Evolutionary conservation across 441 rosid genomes (phyloP).

Genomic region (Populus hybrid): DNA sequence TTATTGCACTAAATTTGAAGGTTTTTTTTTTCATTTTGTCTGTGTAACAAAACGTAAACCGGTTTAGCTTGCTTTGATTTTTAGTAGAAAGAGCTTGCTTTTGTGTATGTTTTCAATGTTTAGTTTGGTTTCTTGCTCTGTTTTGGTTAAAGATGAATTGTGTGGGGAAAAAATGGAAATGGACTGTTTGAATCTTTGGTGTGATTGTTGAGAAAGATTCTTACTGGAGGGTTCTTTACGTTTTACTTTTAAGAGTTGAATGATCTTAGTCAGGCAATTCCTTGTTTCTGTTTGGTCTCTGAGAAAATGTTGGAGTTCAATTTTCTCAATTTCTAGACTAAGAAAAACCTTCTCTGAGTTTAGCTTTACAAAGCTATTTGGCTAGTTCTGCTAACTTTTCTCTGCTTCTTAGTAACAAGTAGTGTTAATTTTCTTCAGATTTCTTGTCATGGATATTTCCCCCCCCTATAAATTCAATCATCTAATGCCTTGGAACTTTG

Average conservation of each 20-base stretch:
- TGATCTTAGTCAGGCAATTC: not conserved
- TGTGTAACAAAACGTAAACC: not conserved
- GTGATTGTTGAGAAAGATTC: not conserved
- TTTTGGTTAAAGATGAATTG: not conserved
- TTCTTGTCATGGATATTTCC: not conserved
- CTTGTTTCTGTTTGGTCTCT: not conserved
- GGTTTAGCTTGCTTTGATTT: not conserved
- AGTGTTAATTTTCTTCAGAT: not conserved
- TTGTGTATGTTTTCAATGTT: not conserved
- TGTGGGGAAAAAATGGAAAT: not conserved
- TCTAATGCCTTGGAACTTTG: not conserved
- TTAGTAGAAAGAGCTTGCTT: not conserved
- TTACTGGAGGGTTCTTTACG: not conserved
- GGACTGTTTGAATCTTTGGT: not conserved
- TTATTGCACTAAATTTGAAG: slow-evolving; percentile 2
- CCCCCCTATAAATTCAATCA: not conserved
- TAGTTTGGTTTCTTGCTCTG: slow-evolving; percentile 6
- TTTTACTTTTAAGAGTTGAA: slow-evolving; percentile 1
- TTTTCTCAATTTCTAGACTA: not conserved
- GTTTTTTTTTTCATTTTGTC: not conserved
- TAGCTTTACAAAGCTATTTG: not conserved
- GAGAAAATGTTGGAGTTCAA: not conserved
- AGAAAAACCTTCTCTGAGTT: not conserved
- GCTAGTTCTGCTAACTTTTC: not conserved
- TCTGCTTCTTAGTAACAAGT: not conserved